Conservation (phyloP, 2,329 filamentous ascomycete species). For the Metarhizium guizhouense region DNA sequence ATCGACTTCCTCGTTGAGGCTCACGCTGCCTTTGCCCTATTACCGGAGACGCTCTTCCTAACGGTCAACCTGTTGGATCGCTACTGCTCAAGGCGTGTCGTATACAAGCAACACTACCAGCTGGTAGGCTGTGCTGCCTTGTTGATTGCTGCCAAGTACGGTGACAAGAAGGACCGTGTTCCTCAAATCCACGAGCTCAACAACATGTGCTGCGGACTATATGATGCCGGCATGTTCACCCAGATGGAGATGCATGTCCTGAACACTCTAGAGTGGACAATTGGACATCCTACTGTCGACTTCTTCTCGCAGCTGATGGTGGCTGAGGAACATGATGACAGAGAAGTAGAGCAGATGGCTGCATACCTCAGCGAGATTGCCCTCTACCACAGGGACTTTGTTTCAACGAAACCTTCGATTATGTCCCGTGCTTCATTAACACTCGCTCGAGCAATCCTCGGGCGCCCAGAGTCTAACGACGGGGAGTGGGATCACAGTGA, state of each 20-base stretch:
- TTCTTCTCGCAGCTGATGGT: constrained; percentile 85
- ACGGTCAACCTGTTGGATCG: constrained; percentile 94
- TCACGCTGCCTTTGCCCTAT: constrained; percentile 85
- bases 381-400: constrained; percentile 93
- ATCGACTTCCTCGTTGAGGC: constrained; percentile 98
- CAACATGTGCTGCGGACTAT: constrained; percentile 97
- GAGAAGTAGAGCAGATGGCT: constrained; percentile 89
- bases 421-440: constrained; percentile 84
- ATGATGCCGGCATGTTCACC: constrained; percentile 99
- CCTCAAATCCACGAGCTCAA: constrained; percentile 94
- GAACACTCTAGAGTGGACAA: constrained; percentile 91
- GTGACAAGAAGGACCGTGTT: constrained; percentile 97
- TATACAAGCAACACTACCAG: constrained; percentile 99
- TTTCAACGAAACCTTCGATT: constrained; percentile 82
- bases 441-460: constrained; percentile 77
- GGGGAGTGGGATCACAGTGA: constrained; percentile 70
- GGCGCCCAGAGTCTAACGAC: constrained; percentile 65
- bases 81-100: constrained; percentile 94
- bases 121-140: constrained; percentile 92
- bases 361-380: constrained; percentile 92
- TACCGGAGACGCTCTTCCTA: constrained; percentile 92
- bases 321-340: constrained; percentile 67
- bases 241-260: constrained; percentile 99
- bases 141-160: constrained; percentile 95
- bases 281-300: constrained; percentile 93